A percentile compares a stretch with the other conserved stretches of the same genome.
Evolutionary conservation across 805 yeast genomes (phyloP).

Genomic region (Wickerhamomyces ciferrii): DNA sequence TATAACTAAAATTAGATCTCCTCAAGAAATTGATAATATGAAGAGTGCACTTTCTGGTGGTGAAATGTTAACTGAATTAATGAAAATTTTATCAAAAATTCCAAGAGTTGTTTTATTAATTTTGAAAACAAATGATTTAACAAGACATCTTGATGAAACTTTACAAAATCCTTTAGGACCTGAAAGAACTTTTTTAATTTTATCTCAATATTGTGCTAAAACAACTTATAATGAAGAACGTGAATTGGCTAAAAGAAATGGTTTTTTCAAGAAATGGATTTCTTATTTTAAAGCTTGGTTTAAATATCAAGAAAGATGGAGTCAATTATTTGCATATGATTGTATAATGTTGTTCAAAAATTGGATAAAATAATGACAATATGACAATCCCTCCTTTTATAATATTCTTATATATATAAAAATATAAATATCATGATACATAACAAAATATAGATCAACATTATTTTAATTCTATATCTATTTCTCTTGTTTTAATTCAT

Average conservation of each 20-base stretch:
- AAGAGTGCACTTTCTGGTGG: constrained; percentile 54
- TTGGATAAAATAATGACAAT: not conserved
- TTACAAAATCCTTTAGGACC: constrained; percentile 80
- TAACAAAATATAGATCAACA: not conserved
- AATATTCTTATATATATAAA: not conserved
- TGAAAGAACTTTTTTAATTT: constrained; percentile 79
- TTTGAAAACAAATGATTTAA: constrained; percentile 89
- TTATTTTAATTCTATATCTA: too few species aligned
- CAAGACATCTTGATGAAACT: constrained; percentile 82
- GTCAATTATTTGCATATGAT: constrained; percentile 1
- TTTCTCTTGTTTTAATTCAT: constrained; percentile 3
- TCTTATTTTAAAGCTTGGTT: not conserved
- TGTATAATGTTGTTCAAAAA: constrained; percentile 1
- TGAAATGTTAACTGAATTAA: constrained; percentile 65
- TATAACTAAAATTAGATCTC: constrained; percentile 46
- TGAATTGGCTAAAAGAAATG: constrained; percentile 25
- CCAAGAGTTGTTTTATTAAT: constrained; percentile 85
- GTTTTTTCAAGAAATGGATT: not conserved
- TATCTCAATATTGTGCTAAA: constrained; percentile 86
- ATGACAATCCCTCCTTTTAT: too few species aligned
- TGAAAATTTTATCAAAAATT: constrained; percentile 70
- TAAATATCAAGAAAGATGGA: not conserved
- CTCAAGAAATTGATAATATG: constrained; percentile 65
- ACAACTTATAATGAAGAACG: constrained; percentile 67
- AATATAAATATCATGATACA: not conserved